Evolutionary conservation across 106 monocot species (phyloP), one percentile per base, ranked within the genome.

Genomic region (Vanilla planifolia): DNA sequence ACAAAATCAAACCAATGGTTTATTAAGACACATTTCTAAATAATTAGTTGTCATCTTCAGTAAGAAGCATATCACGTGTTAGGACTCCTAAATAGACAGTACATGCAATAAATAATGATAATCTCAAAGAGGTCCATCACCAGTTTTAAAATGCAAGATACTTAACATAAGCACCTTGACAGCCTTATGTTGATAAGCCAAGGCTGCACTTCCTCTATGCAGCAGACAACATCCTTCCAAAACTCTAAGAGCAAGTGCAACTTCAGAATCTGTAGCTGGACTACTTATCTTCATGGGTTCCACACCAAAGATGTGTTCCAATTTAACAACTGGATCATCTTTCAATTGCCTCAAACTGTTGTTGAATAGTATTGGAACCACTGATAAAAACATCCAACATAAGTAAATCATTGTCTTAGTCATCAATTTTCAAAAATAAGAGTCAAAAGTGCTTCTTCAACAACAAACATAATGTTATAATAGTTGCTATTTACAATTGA

Each of bases 211-310:
- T 59, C 80, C 77, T 51, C 62, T 70, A 55, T 92, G 78, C 34
- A 99, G 72, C 34, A 99, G 75, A 62, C 98, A 99, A 76, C 88
- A 99, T 24, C 88, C 98, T 79, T 92, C 92, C 66, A 99, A 51
- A 69, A 92, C 98, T 68, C 92, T 79, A 73, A 99, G 92, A 59
- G 88, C 98, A 61, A 99, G 82, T 60, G 92, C 65, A 66, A 92
- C 73, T 78, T 99, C 98, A 35, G 67, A 67, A 6, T 88, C 82
- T 39, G 88, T 85, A 9, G 92, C 75, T 25, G 92, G 98, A 55
- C 92, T 88, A 32, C 46, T 77, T 60, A 92, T 78, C 73, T 92
- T 99, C 75, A 99, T 61, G 26, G 92, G 85, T 35, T 88, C 85
- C 37, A 73, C 77, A 43, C 88, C 98, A 70, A 92, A 83, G 51